Conservation (phyloP, 768 basidiomycete genomes). For the Rhodosporidiobolus odoratus region DNA sequence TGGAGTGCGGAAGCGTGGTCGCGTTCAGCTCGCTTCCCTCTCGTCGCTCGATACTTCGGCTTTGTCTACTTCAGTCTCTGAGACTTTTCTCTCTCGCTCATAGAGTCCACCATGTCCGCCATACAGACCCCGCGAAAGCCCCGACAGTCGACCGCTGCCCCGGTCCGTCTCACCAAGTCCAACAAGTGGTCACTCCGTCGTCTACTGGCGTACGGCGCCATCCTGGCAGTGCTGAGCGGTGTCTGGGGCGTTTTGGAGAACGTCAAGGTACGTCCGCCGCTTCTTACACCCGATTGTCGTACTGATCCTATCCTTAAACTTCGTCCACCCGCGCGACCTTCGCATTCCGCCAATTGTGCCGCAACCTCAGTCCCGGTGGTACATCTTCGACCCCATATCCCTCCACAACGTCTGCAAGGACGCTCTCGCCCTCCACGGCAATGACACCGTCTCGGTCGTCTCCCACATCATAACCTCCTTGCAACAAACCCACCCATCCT, state of each 20-base stretch:
- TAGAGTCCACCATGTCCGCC: neutral
- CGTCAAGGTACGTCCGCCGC: constrained; percentile 35
- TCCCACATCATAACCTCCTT: constrained; percentile 76
- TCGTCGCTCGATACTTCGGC: too few relatives aligned
- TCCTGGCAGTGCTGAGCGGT: constrained; percentile 13
- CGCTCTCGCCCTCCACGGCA: constrained; percentile 60
- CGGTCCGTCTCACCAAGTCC: constrained; percentile 10
- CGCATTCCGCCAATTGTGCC: neutral
- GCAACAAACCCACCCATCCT: constrained; percentile 62
- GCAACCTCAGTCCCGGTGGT: constrained; percentile 84
- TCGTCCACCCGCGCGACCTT: neutral
- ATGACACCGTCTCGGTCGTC: constrained; percentile 69
- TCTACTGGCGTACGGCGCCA: constrained; percentile 16
- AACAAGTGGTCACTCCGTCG: neutral
- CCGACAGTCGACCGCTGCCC: neutral
- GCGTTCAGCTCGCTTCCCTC: neutral
- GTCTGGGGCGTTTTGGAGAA: constrained; percentile 30
- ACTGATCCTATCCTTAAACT: too few relatives aligned
- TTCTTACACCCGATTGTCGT: too few relatives aligned
- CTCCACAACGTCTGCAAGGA: constrained; percentile 69
- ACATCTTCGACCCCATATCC: constrained; percentile 68
- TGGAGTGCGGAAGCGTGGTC: neutral
- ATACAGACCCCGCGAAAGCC: constrained; percentile 9
- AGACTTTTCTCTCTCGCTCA: neutral
- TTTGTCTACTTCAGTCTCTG: neutral